Base-by-base conservation (phyloP, 2,329 filamentous ascomycete species). In the Dothideomycetidae sp. region DNA sequence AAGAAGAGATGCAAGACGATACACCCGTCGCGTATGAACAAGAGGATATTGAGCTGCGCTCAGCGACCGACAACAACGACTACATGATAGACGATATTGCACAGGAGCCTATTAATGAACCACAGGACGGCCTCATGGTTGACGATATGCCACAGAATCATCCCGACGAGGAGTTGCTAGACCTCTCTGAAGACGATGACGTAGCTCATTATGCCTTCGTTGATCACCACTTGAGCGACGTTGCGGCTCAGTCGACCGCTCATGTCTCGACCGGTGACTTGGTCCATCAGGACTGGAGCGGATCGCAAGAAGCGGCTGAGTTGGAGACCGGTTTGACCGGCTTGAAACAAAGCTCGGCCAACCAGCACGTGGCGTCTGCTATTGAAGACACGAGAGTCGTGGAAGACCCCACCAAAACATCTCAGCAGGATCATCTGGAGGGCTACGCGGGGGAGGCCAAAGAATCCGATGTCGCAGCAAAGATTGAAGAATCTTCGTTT, bases 1-100 rank as follows among this genome's bases (percentile, higher is more conserved):
- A 74, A 46, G 67, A 74, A 45, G 62, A 64, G 41, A 71, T 73
- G 37, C 60, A 72, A 33, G 66, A 72, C 46, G 74, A 78, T 46
- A 59, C 48, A 18, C 29, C 36, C 23, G 18, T 14, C 11, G 28
- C 12, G 9, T 43, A 44, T 31, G 44, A 50, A 11, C 58, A 60
- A 39, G 54, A 56, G 31, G 56, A 60, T 51, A 59, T 38, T 19
- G 36, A 38, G 30, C 18, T 38, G 58, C 41, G 58, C 61, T 29
- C 56, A 47, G 43, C 51, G 45, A 41, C 48, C 7, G 51, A 51
- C n/a, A 39, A 51, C 3, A 52, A 49, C 10, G 55, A 56, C 21
- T 51, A 53, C 18, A 50, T 51, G 10, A 46, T 47, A 36, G 55
- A 57, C 38, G 50, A 50, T 23, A 41, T 44, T 14, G 50, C 51